These are phyloP conservation scores for Penicillium macrosclerotiorum DNA, from an alignment of 495 filamentous ascomycete species.

Conservation along the genomic window DNA sequence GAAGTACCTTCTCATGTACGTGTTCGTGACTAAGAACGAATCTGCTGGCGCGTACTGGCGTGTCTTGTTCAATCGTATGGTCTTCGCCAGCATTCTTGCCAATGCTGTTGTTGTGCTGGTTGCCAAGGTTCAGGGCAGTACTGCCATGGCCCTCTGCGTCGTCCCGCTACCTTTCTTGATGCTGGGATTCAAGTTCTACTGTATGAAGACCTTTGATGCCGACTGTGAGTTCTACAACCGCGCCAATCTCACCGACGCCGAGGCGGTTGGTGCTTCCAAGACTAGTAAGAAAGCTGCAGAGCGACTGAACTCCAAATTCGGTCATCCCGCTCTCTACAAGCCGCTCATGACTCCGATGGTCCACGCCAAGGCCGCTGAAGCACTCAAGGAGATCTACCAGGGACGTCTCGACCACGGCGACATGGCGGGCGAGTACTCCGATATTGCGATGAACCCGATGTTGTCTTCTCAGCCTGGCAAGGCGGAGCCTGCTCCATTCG, in stretches of 20 bases:
- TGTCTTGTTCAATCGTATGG: conserved; percentile 81
- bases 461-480: conserved; percentile 72
- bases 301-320: conserved; percentile 76
- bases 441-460: conserved; percentile 80
- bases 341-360: conserved; percentile 95
- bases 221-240: conserved; percentile 75
- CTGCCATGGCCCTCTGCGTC: conserved; percentile 62
- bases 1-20: conserved; percentile 92
- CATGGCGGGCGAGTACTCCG: conserved; percentile 63
- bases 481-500: conserved; percentile 58
- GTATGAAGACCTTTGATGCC: conserved; percentile 70
- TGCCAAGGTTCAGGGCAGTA: conserved; percentile 56
- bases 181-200: conserved; percentile 84
- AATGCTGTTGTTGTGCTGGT: conserved; percentile 77
- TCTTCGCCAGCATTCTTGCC: conserved; percentile 78
- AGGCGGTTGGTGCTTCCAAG: conserved; percentile 47
- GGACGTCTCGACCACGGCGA: conserved; percentile 70
- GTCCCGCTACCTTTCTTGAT: conserved; percentile 78
- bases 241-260: conserved; percentile 55
- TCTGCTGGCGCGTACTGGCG: conserved; percentile 95
- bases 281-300: conserved; percentile 58
- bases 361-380: conserved; percentile 79
- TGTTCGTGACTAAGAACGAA: conserved; percentile 95
- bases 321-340: conserved; percentile 86
- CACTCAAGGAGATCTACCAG: conserved; percentile 75